These are phyloP conservation scores for Medakamo hakoo DNA, from an alignment of 139 green algal species.

Conservation along the genomic window DNA sequence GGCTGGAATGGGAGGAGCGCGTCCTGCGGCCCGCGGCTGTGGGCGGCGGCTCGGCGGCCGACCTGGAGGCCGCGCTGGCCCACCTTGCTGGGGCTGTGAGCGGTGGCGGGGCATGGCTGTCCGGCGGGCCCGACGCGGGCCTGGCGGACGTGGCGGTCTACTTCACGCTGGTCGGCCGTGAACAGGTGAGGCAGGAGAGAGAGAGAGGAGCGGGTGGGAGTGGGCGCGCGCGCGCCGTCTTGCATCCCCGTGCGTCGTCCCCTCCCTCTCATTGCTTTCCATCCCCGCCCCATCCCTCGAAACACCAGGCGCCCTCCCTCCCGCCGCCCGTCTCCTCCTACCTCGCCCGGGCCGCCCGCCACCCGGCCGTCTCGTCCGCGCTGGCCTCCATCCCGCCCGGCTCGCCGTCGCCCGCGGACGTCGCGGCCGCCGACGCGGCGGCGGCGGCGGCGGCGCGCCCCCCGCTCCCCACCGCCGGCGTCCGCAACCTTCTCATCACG, in stretches of 20 bases:
- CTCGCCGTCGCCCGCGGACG: not conserved
- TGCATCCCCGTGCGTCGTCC: too few relatives aligned
- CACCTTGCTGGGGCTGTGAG: conserved; percentile 15
- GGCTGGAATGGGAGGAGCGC: conserved; percentile 45
- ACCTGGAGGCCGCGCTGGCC: conserved; percentile 10
- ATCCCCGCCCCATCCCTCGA: not conserved
- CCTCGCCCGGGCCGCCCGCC: not conserved
- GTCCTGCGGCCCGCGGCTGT: conserved; percentile 26
- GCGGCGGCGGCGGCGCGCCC: conserved; percentile 14
- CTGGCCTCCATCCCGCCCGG: not conserved
- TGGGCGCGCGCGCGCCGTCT: too few relatives aligned
- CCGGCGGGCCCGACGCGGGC: conserved; percentile 10
- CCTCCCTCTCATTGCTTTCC: not conserved
- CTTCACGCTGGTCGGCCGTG: conserved; percentile 5
- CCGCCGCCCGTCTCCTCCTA: conserved; percentile 1
- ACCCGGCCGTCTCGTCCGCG: conserved; percentile 5
- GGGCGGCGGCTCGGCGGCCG: conserved; percentile 5
- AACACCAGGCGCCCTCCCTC: too few relatives aligned
- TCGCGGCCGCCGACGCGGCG: conserved; percentile 20
- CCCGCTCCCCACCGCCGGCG: conserved; percentile 29
- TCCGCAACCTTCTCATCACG: conserved; percentile 68
- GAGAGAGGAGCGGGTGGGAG: not conserved
- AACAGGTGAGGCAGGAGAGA: not conserved
- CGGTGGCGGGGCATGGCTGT: not conserved
- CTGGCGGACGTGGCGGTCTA: conserved; percentile 41